Evolutionary conservation across 1,139 yeast species (phyloP).

Genomic region (Zygosaccharomyces pseudobailii): DNA sequence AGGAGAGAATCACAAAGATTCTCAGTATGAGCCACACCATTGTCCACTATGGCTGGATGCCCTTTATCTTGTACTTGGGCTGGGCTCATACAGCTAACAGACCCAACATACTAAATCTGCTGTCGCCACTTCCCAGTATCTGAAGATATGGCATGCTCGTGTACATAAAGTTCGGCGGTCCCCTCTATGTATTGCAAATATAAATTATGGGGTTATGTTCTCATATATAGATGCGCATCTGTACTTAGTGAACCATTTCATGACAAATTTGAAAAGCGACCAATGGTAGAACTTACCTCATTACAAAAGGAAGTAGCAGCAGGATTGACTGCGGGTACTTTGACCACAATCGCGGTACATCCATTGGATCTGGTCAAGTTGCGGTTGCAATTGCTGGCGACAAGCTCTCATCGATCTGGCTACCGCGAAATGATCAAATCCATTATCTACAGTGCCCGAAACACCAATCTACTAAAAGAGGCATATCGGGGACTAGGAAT

Average conservation of each 20-base stretch:
- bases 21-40: conserved; percentile 80
- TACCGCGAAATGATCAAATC: conserved; percentile 17
- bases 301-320: conserved; percentile 55
- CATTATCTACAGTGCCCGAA: conserved; percentile 11
- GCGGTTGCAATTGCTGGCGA: conserved; percentile 53
- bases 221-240: conserved; percentile 8
- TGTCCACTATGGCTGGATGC: conserved; percentile 96
- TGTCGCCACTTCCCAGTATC: conserved; percentile 63
- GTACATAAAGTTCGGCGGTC: background rate
- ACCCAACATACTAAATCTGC: conserved; percentile 62
- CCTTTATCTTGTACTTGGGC: conserved; percentile 87
- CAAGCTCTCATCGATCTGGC: conserved; percentile 15
- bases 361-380: conserved; percentile 85
- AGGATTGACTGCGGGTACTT: conserved; percentile 79
- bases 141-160: conserved; percentile 27
- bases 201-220: conserved; percentile 1
- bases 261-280: conserved; percentile 4
- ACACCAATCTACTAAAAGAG: conserved; percentile 28
- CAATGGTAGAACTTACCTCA: conserved; percentile 17
- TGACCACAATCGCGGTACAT: conserved; percentile 76
- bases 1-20: conserved; percentile 83
- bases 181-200: background rate
- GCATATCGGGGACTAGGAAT: conserved; percentile 78
- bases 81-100: conserved; percentile 83
- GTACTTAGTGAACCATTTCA: conserved; percentile 4